Base-by-base conservation (phyloP, 805 yeast species). In the Candida sithepensis region DNA sequence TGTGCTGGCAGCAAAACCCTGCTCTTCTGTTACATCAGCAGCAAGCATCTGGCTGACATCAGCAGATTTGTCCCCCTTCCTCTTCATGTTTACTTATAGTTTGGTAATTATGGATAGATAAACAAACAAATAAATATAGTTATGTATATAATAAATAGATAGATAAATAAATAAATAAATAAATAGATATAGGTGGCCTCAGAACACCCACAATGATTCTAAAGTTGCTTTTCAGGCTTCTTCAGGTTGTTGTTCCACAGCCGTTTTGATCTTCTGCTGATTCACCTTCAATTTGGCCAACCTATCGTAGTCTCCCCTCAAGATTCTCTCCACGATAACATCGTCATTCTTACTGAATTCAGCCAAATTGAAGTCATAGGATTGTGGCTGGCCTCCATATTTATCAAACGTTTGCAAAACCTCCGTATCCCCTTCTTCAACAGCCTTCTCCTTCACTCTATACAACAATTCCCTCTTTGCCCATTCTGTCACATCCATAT, bases 241-340 rank as follows among this genome's bases (percentile, higher is more conserved):
- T n/a, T n/a, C n/a, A n/a, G n/a, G n/a, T n/a, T n/a, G n/a, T n/a
- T 12, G 30, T 20, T 23, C 33, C 8, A 28, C n/a, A 21, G 36
- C 4, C 13, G 23, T 14, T 46, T 45, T 44, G 22, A 44, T 37
- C 47, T 48, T 47, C 21, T 51, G 48, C 45, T 57, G 63, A 53
- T 77, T 78, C 60, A 73, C 71, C 70, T 78, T 80, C 60, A 82
- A 71, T 45, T 77, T 78, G 24, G 81, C 75, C 59, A 82, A 71
- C 59, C 74, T 81, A 68, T 88, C 96, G 69, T 88, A 88, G 64
- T 88, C 94, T 50, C 96, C 96, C 49, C 83, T 78, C 61, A 88
- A 74, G 56, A 88, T 85, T 65, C 94, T 77, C 57, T 89, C 92
- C 55, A 88, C 82, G 51, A 88, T 84, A 59, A 85, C 72, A 55